Evolutionary conservation across 768 basidiomycete species (phyloP).

Genomic region (Mycena amicta): DNA sequence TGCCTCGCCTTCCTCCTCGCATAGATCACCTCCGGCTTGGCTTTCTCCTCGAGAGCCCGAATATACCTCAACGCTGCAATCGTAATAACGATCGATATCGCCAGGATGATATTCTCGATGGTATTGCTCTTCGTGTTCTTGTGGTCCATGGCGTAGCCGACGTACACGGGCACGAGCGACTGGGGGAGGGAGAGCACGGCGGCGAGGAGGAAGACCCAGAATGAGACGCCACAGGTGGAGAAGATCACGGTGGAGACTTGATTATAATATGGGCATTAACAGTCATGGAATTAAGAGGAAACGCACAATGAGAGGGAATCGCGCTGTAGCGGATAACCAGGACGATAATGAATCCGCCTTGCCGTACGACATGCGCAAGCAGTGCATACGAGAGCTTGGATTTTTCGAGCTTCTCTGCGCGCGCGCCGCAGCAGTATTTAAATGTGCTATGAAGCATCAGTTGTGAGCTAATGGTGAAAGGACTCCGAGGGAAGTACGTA

Average conservation of each 20-base stretch:
- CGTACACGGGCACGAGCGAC: constrained; percentile 88
- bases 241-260: constrained; percentile 87
- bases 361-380: constrained; percentile 73
- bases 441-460: constrained; percentile 50
- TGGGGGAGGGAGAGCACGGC: constrained; percentile 85
- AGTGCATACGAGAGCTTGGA: constrained; percentile 62
- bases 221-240: constrained; percentile 84
- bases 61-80: constrained; percentile 83
- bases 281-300: background rate
- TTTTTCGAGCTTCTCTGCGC: constrained; percentile 72
- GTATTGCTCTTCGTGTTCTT: constrained; percentile 53
- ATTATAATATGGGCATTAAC: background rate
- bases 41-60: constrained; percentile 63
- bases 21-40: constrained; percentile 66
- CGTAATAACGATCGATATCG: constrained; percentile 71
- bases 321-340: constrained; percentile 75
- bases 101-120: constrained; percentile 69
- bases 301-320: constrained; percentile 83
- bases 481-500: constrained; percentile 30
- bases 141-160: constrained; percentile 73
- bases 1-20: constrained; percentile 71
- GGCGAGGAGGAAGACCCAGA: constrained; percentile 73
- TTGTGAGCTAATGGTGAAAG: background rate
- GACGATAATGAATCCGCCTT: constrained; percentile 88
- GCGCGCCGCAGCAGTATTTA: constrained; percentile 66